A percentile compares a stretch with the other conserved stretches of the same genome.
These are phyloP conservation scores for Selaginella moellendorffii DNA, from an alignment of 75 land plant species.

Conservation along the genomic window DNA sequence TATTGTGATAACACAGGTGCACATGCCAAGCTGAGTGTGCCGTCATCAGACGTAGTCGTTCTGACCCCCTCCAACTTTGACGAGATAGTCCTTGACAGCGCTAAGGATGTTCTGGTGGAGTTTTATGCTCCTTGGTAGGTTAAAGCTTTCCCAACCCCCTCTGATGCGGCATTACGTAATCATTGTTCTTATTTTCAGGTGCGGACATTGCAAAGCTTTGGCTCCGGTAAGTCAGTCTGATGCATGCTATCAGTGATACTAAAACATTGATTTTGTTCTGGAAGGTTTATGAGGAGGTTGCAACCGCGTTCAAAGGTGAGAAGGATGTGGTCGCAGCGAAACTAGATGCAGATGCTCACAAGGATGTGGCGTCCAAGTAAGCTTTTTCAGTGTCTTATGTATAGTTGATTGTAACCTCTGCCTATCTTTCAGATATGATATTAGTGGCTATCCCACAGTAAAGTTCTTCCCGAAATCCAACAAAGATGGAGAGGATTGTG, in stretches of 20 bases:
- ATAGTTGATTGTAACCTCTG: neutral
- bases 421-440: constrained; percentile 54
- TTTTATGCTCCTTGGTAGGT: constrained; percentile 96
- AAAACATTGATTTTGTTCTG: constrained; percentile 25
- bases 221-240: constrained; percentile 94
- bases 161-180: neutral
- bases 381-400: no score
- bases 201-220: constrained; percentile 94
- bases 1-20: no score
- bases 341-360: constrained; percentile 88
- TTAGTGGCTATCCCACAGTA: constrained; percentile 88
- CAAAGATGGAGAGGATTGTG: constrained; percentile 92
- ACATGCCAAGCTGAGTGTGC: constrained; percentile 52
- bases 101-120: constrained; percentile 94
- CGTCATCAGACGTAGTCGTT: constrained; percentile 65
- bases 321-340: constrained; percentile 87
- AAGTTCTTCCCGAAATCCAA: constrained; percentile 86
- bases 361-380: constrained; percentile 70
- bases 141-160: neutral
- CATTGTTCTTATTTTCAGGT: no score
- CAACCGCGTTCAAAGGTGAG: constrained; percentile 61
- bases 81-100: constrained; percentile 52
- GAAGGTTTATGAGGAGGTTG: constrained; percentile 77
- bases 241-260: no score
- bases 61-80: constrained; percentile 67